Conservation (phyloP, 352 stramenopile genomes). For the Chrysophaeum taylorii region DNA sequence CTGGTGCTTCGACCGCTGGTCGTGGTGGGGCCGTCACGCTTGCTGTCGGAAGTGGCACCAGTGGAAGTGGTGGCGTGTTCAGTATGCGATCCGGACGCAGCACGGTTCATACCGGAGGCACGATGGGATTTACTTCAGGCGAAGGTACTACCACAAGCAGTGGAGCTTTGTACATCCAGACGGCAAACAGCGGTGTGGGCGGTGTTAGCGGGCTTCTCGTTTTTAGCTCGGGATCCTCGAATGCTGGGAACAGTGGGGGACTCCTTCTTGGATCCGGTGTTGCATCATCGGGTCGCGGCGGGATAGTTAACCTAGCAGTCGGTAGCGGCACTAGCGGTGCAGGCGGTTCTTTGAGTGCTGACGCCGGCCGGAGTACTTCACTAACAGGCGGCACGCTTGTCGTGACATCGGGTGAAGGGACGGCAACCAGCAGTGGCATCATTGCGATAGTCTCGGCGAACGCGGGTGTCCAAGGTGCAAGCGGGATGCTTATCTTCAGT, state of each 20-base stretch:
- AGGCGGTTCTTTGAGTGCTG: slow-evolving; percentile 16
- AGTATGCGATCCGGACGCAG: slow-evolving; percentile 27
- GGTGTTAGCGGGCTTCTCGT: slow-evolving; percentile 23
- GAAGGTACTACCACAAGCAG: slow-evolving; percentile 33
- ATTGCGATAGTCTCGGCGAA: slow-evolving; percentile 21
- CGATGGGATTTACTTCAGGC: slow-evolving; percentile 22
- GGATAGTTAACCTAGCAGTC: slow-evolving; percentile 21
- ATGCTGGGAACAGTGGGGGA: slow-evolving; percentile 22
- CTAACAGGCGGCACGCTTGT: background rate
- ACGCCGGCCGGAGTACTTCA: slow-evolving; percentile 9
- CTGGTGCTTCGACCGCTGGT: slow-evolving; percentile 9
- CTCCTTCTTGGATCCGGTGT: slow-evolving; percentile 23
- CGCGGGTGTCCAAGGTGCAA: slow-evolving; percentile 13
- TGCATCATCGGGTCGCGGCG: slow-evolving; percentile 17
- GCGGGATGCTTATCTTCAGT: slow-evolving; percentile 25
- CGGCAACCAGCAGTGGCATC: slow-evolving; percentile 17
- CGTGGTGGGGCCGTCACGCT: slow-evolving; percentile 9
- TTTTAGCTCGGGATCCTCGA: slow-evolving; percentile 23
- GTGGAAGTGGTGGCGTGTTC: background rate
- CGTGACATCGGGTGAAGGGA: slow-evolving; percentile 2
- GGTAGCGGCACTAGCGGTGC: slow-evolving; percentile 17
- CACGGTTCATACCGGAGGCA: slow-evolving; percentile 34
- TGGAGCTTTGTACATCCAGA: background rate
- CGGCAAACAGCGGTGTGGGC: background rate
- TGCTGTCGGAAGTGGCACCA: slow-evolving; percentile 13